Percentiles rank a stretch among this genome's conserved stretches.
These are phyloP conservation scores for Grosmannia serpens DNA, from an alignment of 2,329 filamentous ascomycete genomes.

Conservation along the genomic window DNA sequence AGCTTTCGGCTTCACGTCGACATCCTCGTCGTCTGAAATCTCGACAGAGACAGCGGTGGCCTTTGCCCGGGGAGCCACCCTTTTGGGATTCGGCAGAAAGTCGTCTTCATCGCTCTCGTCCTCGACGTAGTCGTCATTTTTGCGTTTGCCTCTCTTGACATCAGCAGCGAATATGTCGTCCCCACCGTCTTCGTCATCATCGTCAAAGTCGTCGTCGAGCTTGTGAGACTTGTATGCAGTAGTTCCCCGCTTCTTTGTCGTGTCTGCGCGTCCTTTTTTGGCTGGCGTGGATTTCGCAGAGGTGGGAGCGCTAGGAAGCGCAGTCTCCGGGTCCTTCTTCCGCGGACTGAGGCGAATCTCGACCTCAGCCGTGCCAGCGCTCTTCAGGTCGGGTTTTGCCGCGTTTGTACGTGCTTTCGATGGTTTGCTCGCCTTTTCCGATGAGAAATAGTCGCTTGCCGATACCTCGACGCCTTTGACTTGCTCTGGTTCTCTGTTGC, in stretches of 20 bases:
- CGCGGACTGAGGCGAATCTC: slow-evolving; percentile 43
- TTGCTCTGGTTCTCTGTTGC: slow-evolving; percentile 23
- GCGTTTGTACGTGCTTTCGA: slow-evolving; percentile 26
- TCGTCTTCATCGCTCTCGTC: slow-evolving; percentile 64
- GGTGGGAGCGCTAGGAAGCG: neutral
- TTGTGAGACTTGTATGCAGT: slow-evolving; percentile 28
- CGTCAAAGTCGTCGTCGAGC: slow-evolving; percentile 42
- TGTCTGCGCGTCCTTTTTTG: slow-evolving; percentile 18
- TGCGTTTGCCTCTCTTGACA: slow-evolving; percentile 52
- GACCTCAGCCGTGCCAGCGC: slow-evolving; percentile 26
- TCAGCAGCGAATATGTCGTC: slow-evolving; percentile 78
- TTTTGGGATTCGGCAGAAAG: slow-evolving; percentile 47
- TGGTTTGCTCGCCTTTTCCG: slow-evolving; percentile 27
- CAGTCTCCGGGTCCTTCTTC: slow-evolving; percentile 22
- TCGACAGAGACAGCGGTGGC: slow-evolving; percentile 19
- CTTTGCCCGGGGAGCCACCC: slow-evolving; percentile 34
- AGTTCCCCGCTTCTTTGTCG: slow-evolving; percentile 26
- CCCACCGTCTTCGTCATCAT: slow-evolving; percentile 59
- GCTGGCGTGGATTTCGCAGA: slow-evolving; percentile 8
- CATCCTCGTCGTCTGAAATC: slow-evolving; percentile 16
- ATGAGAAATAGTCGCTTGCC: slow-evolving; percentile 46
- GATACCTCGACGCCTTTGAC: slow-evolving; percentile 40
- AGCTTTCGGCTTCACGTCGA: slow-evolving; percentile 14
- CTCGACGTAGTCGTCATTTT: slow-evolving; percentile 64
- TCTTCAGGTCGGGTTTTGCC: slow-evolving; percentile 29